Percentiles rank a stretch among this genome's conserved stretches.
Evolutionary conservation across 805 yeast genomes (phyloP).

Genomic region (Kodamaea hsintzibuensis): DNA sequence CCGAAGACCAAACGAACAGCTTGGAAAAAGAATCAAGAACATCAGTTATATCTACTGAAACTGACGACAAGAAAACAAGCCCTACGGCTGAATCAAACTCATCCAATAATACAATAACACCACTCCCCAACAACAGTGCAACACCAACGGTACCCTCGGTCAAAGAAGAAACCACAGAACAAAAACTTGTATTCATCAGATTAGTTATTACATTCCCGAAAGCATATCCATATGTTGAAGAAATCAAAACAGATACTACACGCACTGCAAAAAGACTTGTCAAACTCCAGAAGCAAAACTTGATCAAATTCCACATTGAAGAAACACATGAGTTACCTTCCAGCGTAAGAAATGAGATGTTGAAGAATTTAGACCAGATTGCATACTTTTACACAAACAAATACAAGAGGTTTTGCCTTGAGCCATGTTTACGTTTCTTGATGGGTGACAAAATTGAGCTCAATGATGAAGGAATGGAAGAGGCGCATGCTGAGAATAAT

Average conservation of each 20-base stretch:
- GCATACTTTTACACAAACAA: slow-evolving; percentile 55
- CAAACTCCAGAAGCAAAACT: slow-evolving; percentile 22
- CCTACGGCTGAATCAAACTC: not conserved
- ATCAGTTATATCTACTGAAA: not conserved
- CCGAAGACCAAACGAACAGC: not conserved
- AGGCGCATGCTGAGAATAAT: slow-evolving; percentile 15
- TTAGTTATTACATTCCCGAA: slow-evolving; percentile 70
- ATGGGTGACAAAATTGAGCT: slow-evolving; percentile 74
- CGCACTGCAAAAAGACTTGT: slow-evolving; percentile 15
- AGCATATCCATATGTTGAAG: slow-evolving; percentile 65
- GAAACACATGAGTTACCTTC: slow-evolving; percentile 69
- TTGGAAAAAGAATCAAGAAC: slow-evolving; percentile 3
- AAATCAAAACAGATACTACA: slow-evolving; percentile 26
- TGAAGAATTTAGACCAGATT: slow-evolving; percentile 53
- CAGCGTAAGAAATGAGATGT: slow-evolving; percentile 51
- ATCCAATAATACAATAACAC: not conserved
- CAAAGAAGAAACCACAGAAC: slow-evolving; percentile 23
- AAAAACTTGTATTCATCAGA: slow-evolving; percentile 60
- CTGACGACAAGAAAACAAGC: slow-evolving; percentile 3
- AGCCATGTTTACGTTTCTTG: slow-evolving; percentile 71
- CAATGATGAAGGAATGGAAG: slow-evolving; percentile 33
- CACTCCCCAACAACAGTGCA: not conserved
- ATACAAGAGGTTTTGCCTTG: slow-evolving; percentile 67
- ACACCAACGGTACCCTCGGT: not conserved
- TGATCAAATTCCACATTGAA: slow-evolving; percentile 60